Percentiles rank a stretch among this genome's conserved stretches.
These are phyloP conservation scores for Huntiella omanensis DNA, from an alignment of 2,329 filamentous ascomycete species.

Conservation along the genomic window DNA sequence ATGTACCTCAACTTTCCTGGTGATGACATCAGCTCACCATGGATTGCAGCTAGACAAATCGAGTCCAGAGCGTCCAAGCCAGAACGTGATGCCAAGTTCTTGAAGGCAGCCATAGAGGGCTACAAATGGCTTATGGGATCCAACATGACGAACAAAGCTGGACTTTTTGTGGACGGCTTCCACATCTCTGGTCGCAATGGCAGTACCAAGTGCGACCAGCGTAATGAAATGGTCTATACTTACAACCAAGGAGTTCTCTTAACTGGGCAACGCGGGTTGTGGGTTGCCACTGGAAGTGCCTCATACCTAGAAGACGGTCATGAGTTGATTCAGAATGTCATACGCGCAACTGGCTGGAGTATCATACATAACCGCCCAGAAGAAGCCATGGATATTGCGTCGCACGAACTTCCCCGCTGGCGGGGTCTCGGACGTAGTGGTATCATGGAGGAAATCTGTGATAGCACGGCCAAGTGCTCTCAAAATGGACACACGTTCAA, in stretches of 20 bases:
- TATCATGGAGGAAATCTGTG: conserved; percentile 70
- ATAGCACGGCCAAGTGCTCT: conserved; percentile 53
- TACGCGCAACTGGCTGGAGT: conserved; percentile 61
- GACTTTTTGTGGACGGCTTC: conserved; percentile 73
- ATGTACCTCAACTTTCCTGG: conserved; percentile 88
- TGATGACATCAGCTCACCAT: conserved; percentile 55
- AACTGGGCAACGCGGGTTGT: conserved; percentile 63
- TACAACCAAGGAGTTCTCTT: conserved; percentile 91
- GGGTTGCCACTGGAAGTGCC: conserved; percentile 54
- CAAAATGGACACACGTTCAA: conserved; percentile 87
- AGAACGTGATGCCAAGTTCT: conserved; percentile 37
- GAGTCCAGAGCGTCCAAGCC: conserved; percentile 14
- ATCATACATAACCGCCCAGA: conserved; percentile 23
- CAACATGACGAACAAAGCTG: conserved; percentile 61
- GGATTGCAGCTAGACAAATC: conserved; percentile 18
- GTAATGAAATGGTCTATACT: conserved; percentile 81
- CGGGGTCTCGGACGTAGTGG: conserved; percentile 59
- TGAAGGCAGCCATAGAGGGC: conserved; percentile 54
- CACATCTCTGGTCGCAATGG: conserved; percentile 36
- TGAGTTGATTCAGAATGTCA: conserved; percentile 51
- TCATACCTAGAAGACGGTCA: conserved; percentile 66
- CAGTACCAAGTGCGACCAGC: conserved; percentile 47
- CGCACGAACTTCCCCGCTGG: conserved; percentile 36
- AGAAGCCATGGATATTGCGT: conserved; percentile 21
- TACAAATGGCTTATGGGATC: conserved; percentile 65